Base-by-base conservation (phyloP, 306 rosid species). In the Albizia julibrissin region DNA sequence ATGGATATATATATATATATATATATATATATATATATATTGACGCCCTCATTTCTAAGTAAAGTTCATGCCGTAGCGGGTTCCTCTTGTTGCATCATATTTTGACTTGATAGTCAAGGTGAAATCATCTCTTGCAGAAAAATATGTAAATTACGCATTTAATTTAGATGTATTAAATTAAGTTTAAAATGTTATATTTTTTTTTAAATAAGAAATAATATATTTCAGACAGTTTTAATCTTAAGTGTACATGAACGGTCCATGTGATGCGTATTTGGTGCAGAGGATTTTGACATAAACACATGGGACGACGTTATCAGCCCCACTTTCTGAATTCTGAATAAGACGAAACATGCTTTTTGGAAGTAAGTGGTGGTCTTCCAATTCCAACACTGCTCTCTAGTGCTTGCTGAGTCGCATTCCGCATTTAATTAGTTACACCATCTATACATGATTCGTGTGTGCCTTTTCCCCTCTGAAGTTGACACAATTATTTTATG, bases 321-420 rank as follows among this genome's bases (percentile, higher is more conserved):
- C 47, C 73, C 49, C 49, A 68, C 16, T 39, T 16, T 81, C 18
- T 26, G 13, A 31, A 10, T 12, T 22, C 52, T 52, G 76, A 39
- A 54, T 19, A 29, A 37, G 71, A 68, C 81, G 26, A 52, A 67
- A 58, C 72, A 29, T 34, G 42, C 75, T 76, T 75, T 69, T n/a
- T 43, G 24, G n/a, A 6, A 61, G 79, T 58, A 40, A 27, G 69
- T 33, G 62, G 76, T 11, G 26, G 27, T 33, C 58, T 80, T 47
- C 69, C 52, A 33, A 59, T 47, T 34, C 39, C 50, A 44, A 69
- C 49, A 56, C 37, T 39, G 49, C 39, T 81, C 42, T 52, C 21
- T n/a, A 8, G 29, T 54, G 81, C 74, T 70, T 71, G 75, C 79
- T 72, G 43, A 70, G 40, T 46, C 59, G 24, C 67, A 59, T 82